Conservation (phyloP, 2,329 filamentous ascomycete genomes). For the Zymoseptoria crescenta region DNA sequence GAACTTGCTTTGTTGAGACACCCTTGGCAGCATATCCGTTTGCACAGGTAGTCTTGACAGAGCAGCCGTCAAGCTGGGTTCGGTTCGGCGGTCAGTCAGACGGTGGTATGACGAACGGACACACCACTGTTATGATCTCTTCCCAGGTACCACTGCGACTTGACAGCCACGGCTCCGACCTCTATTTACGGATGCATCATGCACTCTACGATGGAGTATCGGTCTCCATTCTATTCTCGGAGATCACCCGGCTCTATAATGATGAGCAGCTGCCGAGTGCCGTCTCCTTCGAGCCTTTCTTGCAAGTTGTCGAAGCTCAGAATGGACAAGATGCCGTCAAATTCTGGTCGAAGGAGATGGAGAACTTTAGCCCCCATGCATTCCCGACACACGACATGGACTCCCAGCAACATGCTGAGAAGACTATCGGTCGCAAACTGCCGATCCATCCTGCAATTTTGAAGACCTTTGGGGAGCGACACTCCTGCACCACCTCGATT, state of each 20-base stretch:
- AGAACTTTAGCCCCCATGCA: conserved; percentile 41
- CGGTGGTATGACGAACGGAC: not conserved
- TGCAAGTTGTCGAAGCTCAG: conserved; percentile 50
- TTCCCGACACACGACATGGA: conserved; percentile 26
- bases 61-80: conserved; percentile 39
- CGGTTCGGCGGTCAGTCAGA: not conserved
- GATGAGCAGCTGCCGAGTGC: conserved; percentile 42
- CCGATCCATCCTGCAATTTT: conserved; percentile 29
- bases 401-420: not conserved
- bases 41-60: conserved; percentile 60
- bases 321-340: conserved; percentile 43
- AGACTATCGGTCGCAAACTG: conserved; percentile 1
- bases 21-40: conserved; percentile 54
- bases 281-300: conserved; percentile 55
- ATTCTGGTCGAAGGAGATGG: conserved; percentile 60
- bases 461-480: conserved; percentile 42
- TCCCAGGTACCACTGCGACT: conserved; percentile 7
- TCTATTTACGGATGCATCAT: conserved; percentile 61
- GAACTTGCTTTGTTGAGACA: conserved; percentile 67
- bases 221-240: conserved; percentile 59
- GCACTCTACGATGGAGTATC: conserved; percentile 81
- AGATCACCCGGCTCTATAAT: conserved; percentile 56
- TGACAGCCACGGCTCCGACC: conserved; percentile 3
- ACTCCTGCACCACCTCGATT: conserved; percentile 54
- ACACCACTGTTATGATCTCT: conserved; percentile 4